These are phyloP conservation scores for Quercus variabilis DNA, from an alignment of 306 rosid species.

Conservation along the genomic window DNA sequence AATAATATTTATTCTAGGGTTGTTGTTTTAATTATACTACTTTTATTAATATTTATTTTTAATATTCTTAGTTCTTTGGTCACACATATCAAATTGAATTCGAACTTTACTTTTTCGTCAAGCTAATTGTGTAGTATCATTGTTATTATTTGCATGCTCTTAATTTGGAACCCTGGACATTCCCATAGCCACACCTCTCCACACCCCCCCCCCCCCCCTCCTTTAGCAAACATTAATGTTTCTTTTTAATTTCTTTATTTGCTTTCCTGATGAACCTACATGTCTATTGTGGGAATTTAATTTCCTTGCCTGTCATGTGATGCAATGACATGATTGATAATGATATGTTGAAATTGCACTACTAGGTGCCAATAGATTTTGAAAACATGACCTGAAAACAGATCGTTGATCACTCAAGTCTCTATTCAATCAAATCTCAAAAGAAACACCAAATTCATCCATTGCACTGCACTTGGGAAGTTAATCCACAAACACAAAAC, in stretches of 20 bases:
- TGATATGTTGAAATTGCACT: neutral
- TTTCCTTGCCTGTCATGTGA: neutral
- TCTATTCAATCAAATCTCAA: constrained; percentile 49
- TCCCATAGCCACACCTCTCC: neutral
- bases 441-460: constrained; percentile 30
- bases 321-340: constrained; percentile 4
- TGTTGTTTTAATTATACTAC: no score
- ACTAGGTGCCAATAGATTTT: constrained; percentile 15
- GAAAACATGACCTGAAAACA: constrained; percentile 20
- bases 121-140: neutral
- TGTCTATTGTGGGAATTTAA: no score
- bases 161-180: neutral
- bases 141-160: neutral
- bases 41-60: no score
- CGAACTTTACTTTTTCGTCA: neutral
- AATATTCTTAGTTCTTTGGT: no score
- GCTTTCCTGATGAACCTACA: neutral
- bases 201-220: no score
- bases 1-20: no score
- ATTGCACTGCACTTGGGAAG: constrained; percentile 23
- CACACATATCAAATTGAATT: neutral
- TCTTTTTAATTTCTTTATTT: neutral
- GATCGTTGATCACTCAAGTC: constrained; percentile 46
- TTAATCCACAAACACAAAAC: constrained; percentile 27
- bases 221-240: neutral